phyloP scores from a whole-genome alignment of 768 basidiomycete species.

The Tylopilus intermedius region DNA sequence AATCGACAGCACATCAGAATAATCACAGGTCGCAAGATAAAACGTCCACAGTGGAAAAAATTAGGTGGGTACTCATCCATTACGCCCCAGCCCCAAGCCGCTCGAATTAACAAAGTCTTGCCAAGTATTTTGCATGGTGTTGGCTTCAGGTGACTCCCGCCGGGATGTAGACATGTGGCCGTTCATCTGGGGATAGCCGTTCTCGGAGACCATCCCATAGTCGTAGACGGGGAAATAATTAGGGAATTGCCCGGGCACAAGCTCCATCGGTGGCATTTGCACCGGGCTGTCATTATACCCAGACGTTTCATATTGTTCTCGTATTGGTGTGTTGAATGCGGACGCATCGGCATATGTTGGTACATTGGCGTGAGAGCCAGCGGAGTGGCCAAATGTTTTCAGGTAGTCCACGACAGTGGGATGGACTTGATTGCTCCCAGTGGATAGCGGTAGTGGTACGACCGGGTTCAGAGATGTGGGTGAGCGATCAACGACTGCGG shows the following conservation, averaged over 20 bases:
- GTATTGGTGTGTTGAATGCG: slow-evolving; percentile 23
- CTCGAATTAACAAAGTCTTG: slow-evolving; percentile 51
- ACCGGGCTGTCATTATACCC: slow-evolving; percentile 18
- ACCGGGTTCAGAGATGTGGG: slow-evolving; percentile 69
- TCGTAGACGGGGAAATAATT: slow-evolving; percentile 76
- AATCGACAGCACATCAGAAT: slow-evolving; percentile 8
- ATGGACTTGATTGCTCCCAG: slow-evolving; percentile 48
- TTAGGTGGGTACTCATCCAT: slow-evolving; percentile 1
- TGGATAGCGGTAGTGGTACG: slow-evolving; percentile 61
- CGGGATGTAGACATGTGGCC: slow-evolving; percentile 33
- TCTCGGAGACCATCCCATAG: slow-evolving; percentile 42
- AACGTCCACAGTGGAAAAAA: neutral
- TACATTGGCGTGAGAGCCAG: slow-evolving; percentile 17
- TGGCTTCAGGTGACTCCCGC: slow-evolving; percentile 50
- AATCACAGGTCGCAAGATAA: slow-evolving; percentile 10
- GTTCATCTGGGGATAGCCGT: slow-evolving; percentile 36
- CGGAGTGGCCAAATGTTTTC: slow-evolving; percentile 47
- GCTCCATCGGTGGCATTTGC: slow-evolving; percentile 30
- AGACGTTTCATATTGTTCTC: slow-evolving; percentile 22
- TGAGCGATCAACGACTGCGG: slow-evolving; percentile 49
- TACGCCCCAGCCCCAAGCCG: slow-evolving; percentile 18
- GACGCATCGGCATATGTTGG: slow-evolving; percentile 24
- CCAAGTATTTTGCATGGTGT: slow-evolving; percentile 58
- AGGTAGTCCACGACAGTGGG: slow-evolving; percentile 67
- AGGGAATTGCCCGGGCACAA: slow-evolving; percentile 43